Percentiles rank a stretch among this genome's conserved stretches.
phyloP scores from a whole-genome alignment of 2,329 filamentous ascomycete genomes.

The Alternaria rosae region DNA sequence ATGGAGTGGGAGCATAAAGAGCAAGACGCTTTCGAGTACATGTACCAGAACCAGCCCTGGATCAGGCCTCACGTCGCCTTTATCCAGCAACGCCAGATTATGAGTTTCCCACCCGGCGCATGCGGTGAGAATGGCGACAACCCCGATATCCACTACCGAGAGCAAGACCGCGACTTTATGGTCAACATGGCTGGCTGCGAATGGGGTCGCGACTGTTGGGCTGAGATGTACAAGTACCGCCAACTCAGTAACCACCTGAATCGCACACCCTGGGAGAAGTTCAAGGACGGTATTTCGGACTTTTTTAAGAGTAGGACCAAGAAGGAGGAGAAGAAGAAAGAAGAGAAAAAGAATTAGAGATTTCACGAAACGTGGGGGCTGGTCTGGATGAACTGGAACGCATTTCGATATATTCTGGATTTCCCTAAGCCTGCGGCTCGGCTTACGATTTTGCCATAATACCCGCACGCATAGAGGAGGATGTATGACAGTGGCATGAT shows the following conservation, averaged over 20 bases:
- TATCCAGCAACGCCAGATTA: slow-evolving; percentile 88
- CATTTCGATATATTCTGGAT: slow-evolving; percentile 19
- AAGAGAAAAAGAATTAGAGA: slow-evolving; percentile 25
- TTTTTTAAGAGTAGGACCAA: slow-evolving; percentile 43
- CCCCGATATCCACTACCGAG: slow-evolving; percentile 81
- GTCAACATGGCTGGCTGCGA: slow-evolving; percentile 99
- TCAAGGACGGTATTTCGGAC: slow-evolving; percentile 57
- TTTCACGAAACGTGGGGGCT: not conserved
- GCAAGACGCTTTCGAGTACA: slow-evolving; percentile 90
- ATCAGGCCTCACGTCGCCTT: slow-evolving; percentile 88
- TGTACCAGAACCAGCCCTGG: slow-evolving; percentile 93
- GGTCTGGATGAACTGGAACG: slow-evolving; percentile 6
- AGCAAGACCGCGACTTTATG: slow-evolving; percentile 86
- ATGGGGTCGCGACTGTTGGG: slow-evolving; percentile 97
- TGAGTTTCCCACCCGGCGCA: slow-evolving; percentile 90
- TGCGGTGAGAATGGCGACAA: slow-evolving; percentile 82
- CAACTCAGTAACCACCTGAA: slow-evolving; percentile 91
- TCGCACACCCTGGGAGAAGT: slow-evolving; percentile 78
- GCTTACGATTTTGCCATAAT: slow-evolving; percentile 20
- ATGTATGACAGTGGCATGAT: slow-evolving; percentile 14
- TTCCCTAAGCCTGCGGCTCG: slow-evolving; percentile 10
- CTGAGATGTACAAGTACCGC: slow-evolving; percentile 95
- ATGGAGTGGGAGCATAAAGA: slow-evolving; percentile 99
- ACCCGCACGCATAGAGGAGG: slow-evolving; percentile 15
- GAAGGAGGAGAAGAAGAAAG: slow-evolving; percentile 27